Evolutionary conservation across 2,329 filamentous ascomycete species (phyloP).

Genomic region (Metarhizium album): DNA sequence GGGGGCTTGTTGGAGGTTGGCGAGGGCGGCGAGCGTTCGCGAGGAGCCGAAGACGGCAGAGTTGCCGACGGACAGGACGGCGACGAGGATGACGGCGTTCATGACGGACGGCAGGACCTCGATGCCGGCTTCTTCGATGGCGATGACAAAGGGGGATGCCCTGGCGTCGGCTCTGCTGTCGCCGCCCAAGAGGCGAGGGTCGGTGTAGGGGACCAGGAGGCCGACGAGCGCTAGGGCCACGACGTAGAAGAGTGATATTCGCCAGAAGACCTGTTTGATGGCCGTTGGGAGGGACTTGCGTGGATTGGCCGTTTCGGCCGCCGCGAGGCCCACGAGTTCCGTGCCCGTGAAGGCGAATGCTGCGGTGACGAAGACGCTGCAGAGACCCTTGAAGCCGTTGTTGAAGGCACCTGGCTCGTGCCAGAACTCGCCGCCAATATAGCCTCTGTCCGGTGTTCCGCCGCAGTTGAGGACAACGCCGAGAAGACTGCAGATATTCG

Average conservation of each 20-base stretch:
- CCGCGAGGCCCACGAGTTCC: conserved; percentile 65
- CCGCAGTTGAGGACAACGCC: conserved; percentile 80
- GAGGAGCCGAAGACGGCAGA: conserved; percentile 87
- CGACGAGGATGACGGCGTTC: conserved; percentile 89
- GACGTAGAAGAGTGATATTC: conserved; percentile 83
- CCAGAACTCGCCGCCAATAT: conserved; percentile 76
- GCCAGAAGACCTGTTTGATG: conserved; percentile 92
- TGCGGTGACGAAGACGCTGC: conserved; percentile 65
- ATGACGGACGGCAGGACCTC: conserved; percentile 73
- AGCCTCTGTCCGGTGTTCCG: conserved; percentile 60
- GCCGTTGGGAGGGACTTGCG: conserved; percentile 75
- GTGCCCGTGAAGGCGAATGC: conserved; percentile 69
- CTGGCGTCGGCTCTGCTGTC: conserved; percentile 52
- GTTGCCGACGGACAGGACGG: conserved; percentile 85
- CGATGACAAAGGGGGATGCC: conserved; percentile 87
- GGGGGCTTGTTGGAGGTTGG: conserved; percentile 78
- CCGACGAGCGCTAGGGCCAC: conserved; percentile 73
- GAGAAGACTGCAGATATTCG: conserved; percentile 50
- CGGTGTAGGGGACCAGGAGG: conserved; percentile 65
- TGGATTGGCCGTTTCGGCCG: conserved; percentile 69
- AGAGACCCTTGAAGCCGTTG: conserved; percentile 75
- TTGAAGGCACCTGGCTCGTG: conserved; percentile 70
- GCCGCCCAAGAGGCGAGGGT: conserved; percentile 48
- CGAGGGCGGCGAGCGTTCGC: conserved; percentile 78
- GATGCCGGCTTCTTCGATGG: conserved; percentile 77